These are phyloP conservation scores for Xenoacremonium recifei DNA, from an alignment of 2,329 filamentous ascomycete genomes.

Conservation along the genomic window DNA sequence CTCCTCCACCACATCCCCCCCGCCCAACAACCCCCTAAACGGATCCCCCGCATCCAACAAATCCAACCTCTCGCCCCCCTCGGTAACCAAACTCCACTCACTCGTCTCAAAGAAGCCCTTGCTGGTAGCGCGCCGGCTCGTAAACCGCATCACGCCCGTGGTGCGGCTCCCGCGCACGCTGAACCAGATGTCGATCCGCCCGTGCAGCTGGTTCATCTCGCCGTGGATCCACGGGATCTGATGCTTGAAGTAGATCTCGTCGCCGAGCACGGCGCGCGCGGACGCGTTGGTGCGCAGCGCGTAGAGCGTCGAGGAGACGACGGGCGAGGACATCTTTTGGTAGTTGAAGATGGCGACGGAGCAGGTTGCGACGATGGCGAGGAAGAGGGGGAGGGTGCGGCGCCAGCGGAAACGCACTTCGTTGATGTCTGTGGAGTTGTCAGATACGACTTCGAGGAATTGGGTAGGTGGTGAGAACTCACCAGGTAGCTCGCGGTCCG, in stretches of 20 bases:
- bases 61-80: conserved; percentile 62
- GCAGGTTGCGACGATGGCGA: conserved; percentile 65
- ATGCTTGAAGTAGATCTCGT: conserved; percentile 79
- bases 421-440: conserved; percentile 34
- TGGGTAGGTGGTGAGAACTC: conserved; percentile 6
- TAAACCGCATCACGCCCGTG: conserved; percentile 75
- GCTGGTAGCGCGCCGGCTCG: conserved; percentile 63
- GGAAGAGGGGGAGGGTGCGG: conserved; percentile 78
- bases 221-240: conserved; percentile 82
- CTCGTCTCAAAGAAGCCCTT: conserved; percentile 76
- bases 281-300: conserved; percentile 76
- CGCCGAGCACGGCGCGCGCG: conserved; percentile 77
- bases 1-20: conserved; percentile 39
- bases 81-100: conserved; percentile 81
- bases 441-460: neutral
- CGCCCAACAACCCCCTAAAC: conserved; percentile 54
- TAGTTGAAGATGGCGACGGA: conserved; percentile 97
- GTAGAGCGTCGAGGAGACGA: conserved; percentile 88
- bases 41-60: conserved; percentile 72
- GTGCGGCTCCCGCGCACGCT: conserved; percentile 76
- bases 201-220: conserved; percentile 91
- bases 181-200: conserved; percentile 83
- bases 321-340: conserved; percentile 86
- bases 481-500: conserved; percentile 68
- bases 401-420: conserved; percentile 58